Evolutionary conservation across 192 early-diverging fungal genomes (phyloP), one percentile per base, ranked within the genome.

Genomic region (Backusella australiensis): DNA sequence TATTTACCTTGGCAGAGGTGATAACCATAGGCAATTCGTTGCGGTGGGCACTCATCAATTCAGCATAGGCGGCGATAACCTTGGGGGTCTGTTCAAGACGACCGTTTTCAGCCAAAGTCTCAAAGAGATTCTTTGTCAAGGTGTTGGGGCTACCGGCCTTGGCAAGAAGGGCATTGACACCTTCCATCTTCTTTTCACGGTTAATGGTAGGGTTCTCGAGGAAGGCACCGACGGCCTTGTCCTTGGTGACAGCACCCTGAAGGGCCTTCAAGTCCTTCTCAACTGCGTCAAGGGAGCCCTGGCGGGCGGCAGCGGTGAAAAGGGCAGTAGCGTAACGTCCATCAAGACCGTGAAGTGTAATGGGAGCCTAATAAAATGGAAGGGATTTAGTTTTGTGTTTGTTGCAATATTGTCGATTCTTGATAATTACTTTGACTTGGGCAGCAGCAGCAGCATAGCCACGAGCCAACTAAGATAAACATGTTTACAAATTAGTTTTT

Each of bases 291-390:
- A 98, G 92, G 15, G 80, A 82, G 76, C 93, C 89, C 87, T 92
- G 88, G 80, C 93, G 94, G 77, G 92, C 86, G 26, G 97, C 97
- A 72, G 97, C 97, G 69, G 93, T 87, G 90, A 92, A 99, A 71
- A 99, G 91, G 59, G 97, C 97, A 17, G 96, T 97, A 67, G 97
- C 96, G 84, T 99, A 99, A 79, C 96, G 94, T 80, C 97, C 97
- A 52, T 97, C 95, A 83, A 99, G 93, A 69, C 96, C 96, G 88
- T 94, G 92, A 67, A 99, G 89, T 59, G 90, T 87, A 38, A 95
- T 69, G 23, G 96, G 95, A 63, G 91, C 88, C 94, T 97, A 83
- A 5, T 14, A 63, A 74, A 19, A 39, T 0, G 0, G 17, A 34
- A 7, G 11, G 3, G 46, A 63, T 46, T 49, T 15, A 32, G n/a